Percentiles rank a stretch among this genome's conserved stretches.
Evolutionary conservation across 2,329 filamentous ascomycete species (phyloP).

Genomic region (Botryotinia calthae): DNA sequence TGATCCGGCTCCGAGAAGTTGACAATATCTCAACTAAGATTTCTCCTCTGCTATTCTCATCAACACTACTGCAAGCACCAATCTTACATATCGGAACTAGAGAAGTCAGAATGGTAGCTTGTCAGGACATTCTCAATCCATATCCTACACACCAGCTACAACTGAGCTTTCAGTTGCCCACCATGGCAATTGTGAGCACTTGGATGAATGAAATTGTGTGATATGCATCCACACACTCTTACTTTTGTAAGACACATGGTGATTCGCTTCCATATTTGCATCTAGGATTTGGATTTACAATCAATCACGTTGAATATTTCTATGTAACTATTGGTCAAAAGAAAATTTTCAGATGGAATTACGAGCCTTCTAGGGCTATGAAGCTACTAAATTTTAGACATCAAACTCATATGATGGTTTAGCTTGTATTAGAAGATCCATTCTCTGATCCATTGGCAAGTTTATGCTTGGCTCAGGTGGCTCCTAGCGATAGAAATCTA

Average conservation of each 20-base stretch:
- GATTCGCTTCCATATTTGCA: not conserved
- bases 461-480: not conserved
- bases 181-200: not conserved
- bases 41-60: not conserved
- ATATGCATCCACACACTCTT: not conserved
- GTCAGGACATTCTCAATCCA: not conserved
- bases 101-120: not conserved
- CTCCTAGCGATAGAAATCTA: not conserved
- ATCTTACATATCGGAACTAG: not conserved
- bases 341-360: not conserved
- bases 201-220: not conserved
- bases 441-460: not conserved
- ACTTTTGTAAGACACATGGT: not conserved
- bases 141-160: not conserved
- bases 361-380: no score
- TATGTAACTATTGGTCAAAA: not conserved
- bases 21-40: not conserved
- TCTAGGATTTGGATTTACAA: not conserved
- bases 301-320: not conserved
- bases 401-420: not conserved
- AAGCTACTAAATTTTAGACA: no score
- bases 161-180: not conserved
- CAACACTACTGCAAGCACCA: not conserved
- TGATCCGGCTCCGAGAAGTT: slow-evolving; percentile 11
- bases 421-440: not conserved